These are phyloP conservation scores for Sporothrix brasiliensis DNA, from an alignment of 2,329 filamentous ascomycete genomes.

Conservation along the genomic window DNA sequence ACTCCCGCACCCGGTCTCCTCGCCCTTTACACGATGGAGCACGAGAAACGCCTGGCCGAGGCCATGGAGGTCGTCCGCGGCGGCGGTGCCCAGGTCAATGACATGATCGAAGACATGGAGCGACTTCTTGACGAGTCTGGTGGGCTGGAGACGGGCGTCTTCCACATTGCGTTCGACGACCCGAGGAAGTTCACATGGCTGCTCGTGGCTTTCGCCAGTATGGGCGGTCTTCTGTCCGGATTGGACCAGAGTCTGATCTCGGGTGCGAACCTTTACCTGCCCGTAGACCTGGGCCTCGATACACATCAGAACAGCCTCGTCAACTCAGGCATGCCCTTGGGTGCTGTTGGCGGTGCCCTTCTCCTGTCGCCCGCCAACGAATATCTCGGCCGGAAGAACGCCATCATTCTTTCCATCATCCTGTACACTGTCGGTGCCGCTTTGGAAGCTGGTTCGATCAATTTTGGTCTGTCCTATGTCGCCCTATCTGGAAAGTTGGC, in stretches of 20 bases:
- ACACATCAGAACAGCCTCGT: constrained; percentile 64
- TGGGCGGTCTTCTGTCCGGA: constrained; percentile 72
- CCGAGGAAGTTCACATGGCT: constrained; percentile 64
- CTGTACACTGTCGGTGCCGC: constrained; percentile 72
- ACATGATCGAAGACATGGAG: constrained; percentile 34
- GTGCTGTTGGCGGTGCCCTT: constrained; percentile 70
- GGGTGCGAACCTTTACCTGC: constrained; percentile 69
- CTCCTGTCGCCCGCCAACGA: constrained; percentile 69
- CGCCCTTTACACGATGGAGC: constrained; percentile 1
- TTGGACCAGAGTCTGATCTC: constrained; percentile 74
- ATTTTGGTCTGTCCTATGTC: constrained; percentile 61
- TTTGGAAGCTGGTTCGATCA: constrained; percentile 67
- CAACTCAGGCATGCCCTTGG: constrained; percentile 71
- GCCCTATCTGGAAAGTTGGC: no score
- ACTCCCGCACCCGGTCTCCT: neutral
- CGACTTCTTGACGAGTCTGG: constrained; percentile 27
- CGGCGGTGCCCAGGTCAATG: constrained; percentile 28
- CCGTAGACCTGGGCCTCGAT: constrained; percentile 58
- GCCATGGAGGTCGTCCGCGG: constrained; percentile 24
- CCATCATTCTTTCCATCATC: constrained; percentile 69
- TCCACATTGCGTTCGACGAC: constrained; percentile 48
- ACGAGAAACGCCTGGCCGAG: constrained; percentile 21
- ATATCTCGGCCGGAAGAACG: constrained; percentile 65
- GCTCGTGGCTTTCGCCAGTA: constrained; percentile 71
- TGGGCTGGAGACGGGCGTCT: constrained; percentile 36